Conservation (phyloP, 495 filamentous ascomycete genomes). For the Parachaetomium inaequale region DNA sequence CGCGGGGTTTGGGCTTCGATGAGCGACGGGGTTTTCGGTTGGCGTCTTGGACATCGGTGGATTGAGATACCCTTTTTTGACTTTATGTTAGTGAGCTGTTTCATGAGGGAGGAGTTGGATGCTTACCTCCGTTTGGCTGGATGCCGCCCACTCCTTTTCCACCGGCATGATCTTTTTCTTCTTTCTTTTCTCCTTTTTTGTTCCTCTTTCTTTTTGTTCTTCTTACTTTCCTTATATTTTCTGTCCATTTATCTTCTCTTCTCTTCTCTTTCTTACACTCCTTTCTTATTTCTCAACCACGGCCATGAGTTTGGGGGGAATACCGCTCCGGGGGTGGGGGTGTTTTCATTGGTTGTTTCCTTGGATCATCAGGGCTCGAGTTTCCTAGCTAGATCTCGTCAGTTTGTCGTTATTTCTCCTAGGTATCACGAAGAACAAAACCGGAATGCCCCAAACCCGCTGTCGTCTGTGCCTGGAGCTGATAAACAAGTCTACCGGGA, state of each 20-base stretch:
- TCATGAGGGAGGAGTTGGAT: too few species aligned
- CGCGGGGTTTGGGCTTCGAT: background rate
- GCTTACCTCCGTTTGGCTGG: background rate
- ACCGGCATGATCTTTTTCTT: background rate
- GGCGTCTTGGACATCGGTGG: background rate
- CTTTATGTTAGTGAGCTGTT: background rate
- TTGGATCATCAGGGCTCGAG: background rate
- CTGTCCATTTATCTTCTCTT: background rate
- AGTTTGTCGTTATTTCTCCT: background rate
- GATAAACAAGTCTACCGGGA: too few species aligned
- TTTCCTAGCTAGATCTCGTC: background rate
- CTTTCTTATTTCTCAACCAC: background rate
- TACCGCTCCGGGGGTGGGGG: too few species aligned
- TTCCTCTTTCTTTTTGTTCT: background rate
- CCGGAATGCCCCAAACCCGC: too few species aligned
- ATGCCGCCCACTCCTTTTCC: background rate
- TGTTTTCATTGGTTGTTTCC: background rate
- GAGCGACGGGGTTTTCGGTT: background rate
- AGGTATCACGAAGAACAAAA: background rate
- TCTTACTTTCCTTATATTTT: background rate
- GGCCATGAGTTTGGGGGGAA: too few species aligned
- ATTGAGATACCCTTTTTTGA: slow-evolving; percentile 1
- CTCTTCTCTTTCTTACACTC: background rate
- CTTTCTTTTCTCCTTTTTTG: background rate
- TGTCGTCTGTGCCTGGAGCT: too few species aligned